Evolutionary conservation across 345 rosid genomes (phyloP), one percentile per base, ranked within the genome.

Genomic region (Noccaea caerulescens): DNA sequence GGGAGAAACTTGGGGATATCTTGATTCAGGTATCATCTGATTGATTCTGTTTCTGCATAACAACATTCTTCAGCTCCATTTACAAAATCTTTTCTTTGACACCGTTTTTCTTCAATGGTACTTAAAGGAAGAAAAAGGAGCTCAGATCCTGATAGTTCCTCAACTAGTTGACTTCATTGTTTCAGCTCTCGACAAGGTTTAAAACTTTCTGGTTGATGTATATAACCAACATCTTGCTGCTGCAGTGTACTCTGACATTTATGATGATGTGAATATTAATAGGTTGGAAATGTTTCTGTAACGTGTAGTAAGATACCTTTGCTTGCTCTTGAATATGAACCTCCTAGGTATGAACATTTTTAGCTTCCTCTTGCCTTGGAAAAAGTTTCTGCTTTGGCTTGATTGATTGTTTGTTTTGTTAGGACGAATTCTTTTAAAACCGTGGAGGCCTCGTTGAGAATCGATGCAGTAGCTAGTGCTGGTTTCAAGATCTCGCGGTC

Each of bases 401-500:
- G 16, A 37, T 55, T 63, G 16, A 27, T 16, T 63, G 32, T 34
- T 45, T 25, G 50, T 53, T 46, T 10, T n/a, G 32, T 65, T 83
- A 92, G 98, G 87, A 90, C 91, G 13, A 84, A 81, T 63, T 67
- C 94, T 39, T 86, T 86, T 78, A 91, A 76, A 84, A 79, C 98
- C 2, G 72, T 88, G 58, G 97, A 93, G 73, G 92, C 97, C 63
- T 93, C 97, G 0, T 78, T 91, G 41, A 84, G 98, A 73, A 86
- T 93, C 36, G 98, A 93, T 85, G 97, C 98, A 61, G 73, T 93
- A 33, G 97, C 94, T 62, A 93, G 98, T 84, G 98, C 96, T n/a
- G 97, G 98, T 64, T 93, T 88, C 77, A 93, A 87, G 85, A 86
- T 91, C 63, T 91, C 97, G 36, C 79, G 95, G 65, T 86, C 98